Evolutionary conservation across 1,139 yeast genomes (phyloP).

Genomic region (Candida pseudoviswanathii): DNA sequence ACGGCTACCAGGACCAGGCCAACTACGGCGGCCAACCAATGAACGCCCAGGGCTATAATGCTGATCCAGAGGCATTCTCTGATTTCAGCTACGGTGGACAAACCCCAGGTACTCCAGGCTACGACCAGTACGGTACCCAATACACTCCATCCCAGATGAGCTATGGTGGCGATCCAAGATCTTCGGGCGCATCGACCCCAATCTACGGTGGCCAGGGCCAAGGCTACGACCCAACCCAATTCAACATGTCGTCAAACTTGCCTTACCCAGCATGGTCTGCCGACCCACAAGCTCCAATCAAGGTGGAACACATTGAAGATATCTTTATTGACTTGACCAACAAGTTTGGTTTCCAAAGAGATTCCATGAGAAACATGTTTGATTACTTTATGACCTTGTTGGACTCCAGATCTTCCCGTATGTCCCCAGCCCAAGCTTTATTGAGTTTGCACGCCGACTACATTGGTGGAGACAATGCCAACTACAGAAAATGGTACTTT

Average conservation of each 20-base stretch:
- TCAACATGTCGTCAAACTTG: slow-evolving; percentile 57
- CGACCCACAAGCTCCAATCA: slow-evolving; percentile 80
- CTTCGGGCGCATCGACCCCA: slow-evolving; percentile 96
- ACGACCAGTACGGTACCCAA: slow-evolving; percentile 79
- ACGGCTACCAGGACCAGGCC: slow-evolving; percentile 44
- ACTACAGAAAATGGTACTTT: slow-evolving; percentile 94
- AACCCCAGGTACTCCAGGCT: slow-evolving; percentile 66
- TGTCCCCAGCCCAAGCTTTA: slow-evolving; percentile 56
- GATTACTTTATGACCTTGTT: slow-evolving; percentile 92
- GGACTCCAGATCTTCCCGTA: slow-evolving; percentile 72
- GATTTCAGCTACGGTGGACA: slow-evolving; percentile 77
- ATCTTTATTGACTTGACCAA: slow-evolving; percentile 53
- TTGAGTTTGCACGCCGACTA: slow-evolving; percentile 68
- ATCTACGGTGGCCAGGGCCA: slow-evolving; percentile 73
- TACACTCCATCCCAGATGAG: slow-evolving; percentile 83
- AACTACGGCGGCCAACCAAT: slow-evolving; percentile 30
- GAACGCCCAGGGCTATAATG: slow-evolving; percentile 53
- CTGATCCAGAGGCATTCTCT: slow-evolving; percentile 75
- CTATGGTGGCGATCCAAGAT: slow-evolving; percentile 72
- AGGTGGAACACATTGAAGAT: slow-evolving; percentile 59
- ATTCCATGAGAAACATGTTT: slow-evolving; percentile 64
- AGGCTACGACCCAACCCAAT: slow-evolving; percentile 67
- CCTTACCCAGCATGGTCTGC: slow-evolving; percentile 98
- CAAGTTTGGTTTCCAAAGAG: slow-evolving; percentile 69
- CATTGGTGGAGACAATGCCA: slow-evolving; percentile 90